These are phyloP conservation scores for Casuarina glauca DNA, from an alignment of 306 rosid species.

Conservation along the genomic window DNA sequence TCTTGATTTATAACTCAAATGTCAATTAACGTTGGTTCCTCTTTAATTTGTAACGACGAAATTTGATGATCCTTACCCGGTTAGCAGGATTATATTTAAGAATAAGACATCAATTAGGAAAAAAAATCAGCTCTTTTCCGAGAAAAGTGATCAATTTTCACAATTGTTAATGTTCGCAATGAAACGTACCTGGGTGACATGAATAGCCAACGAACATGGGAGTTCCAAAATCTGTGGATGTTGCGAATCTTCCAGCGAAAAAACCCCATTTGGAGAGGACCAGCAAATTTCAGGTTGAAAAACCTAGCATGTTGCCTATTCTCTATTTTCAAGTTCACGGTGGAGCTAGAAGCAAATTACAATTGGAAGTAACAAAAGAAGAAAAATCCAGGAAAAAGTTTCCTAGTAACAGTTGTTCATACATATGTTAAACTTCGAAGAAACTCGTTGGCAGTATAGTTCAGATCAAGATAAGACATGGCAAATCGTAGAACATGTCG, in stretches of 20 bases:
- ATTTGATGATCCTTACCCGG: background rate
- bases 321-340: background rate
- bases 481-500: constrained; percentile 9
- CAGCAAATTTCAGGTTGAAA: background rate
- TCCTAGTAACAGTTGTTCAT: background rate
- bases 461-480: constrained; percentile 5
- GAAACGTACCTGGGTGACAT: no score
- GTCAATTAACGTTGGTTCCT: no score
- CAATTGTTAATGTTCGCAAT: background rate
- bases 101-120: background rate
- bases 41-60: no score
- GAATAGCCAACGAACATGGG: background rate
- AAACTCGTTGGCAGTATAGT: constrained; percentile 14
- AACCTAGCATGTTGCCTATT: background rate
- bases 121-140: background rate
- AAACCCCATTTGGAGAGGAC: background rate
- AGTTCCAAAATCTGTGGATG: background rate
- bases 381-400: background rate
- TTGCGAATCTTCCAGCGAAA: background rate
- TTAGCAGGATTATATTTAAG: no score
- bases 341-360: background rate
- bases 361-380: background rate
- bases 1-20: no score
- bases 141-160: background rate
- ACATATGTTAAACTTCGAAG: constrained; percentile 25